A percentile compares a stretch with the other conserved stretches of the same genome.
These are phyloP conservation scores for Saturnispora sekii DNA, from an alignment of 805 yeast species.

Conservation along the genomic window DNA sequence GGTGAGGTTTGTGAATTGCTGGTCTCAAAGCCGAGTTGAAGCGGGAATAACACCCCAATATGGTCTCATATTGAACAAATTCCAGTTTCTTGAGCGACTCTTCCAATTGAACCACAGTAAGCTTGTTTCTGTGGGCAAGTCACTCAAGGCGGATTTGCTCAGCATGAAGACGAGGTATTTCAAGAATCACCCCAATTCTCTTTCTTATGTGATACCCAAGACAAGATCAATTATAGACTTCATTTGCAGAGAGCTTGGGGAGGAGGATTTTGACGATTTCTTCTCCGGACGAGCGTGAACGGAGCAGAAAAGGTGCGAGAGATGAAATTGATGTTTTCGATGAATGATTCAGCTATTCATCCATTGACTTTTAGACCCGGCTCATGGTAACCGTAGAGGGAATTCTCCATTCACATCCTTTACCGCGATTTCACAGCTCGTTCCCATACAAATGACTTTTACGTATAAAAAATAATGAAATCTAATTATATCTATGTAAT, in stretches of 20 bases:
- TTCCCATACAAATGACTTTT: too few relatives aligned
- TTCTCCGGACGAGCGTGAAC: not conserved
- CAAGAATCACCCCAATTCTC: not conserved
- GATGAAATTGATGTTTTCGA: too few relatives aligned
- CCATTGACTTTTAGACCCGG: too few relatives aligned
- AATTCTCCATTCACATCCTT: too few relatives aligned
- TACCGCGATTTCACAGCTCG: too few relatives aligned
- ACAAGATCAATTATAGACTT: constrained; percentile 10
- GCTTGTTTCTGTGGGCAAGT: not conserved
- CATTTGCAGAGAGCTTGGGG: constrained; percentile 6
- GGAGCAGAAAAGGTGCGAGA: too few relatives aligned
- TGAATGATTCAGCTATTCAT: too few relatives aligned
- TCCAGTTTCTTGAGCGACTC: constrained; percentile 16
- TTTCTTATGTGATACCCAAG: constrained; percentile 9
- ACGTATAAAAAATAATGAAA: too few relatives aligned
- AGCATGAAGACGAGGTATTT: constrained; percentile 8
- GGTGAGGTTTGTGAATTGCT: not conserved
- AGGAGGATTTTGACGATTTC: constrained; percentile 5
- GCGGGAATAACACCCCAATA: not conserved
- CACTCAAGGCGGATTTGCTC: not conserved
- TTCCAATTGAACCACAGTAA: constrained; percentile 11
- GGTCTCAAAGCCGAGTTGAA: not conserved
- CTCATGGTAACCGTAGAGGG: too few relatives aligned
- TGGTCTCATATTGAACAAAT: constrained; percentile 7
- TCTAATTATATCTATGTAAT: not conserved